Conservation (phyloP, 768 basidiomycete genomes). For the Leccinum olivaceopallidum region DNA sequence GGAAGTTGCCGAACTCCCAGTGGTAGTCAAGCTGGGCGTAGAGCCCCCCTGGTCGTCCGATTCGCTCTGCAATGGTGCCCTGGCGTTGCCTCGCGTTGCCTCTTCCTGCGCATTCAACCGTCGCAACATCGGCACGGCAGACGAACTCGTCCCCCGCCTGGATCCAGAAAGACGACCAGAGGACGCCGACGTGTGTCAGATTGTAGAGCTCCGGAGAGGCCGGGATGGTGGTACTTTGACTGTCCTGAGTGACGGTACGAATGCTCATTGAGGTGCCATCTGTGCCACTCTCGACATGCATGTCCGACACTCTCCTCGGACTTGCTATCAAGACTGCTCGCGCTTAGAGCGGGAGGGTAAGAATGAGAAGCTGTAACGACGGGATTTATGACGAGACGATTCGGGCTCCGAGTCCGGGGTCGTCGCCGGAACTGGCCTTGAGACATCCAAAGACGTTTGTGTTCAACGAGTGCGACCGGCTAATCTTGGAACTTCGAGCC, state of each 20-base stretch:
- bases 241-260: conserved; percentile 21
- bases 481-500: not conserved
- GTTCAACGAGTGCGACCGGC: not conserved
- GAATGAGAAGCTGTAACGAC: conserved; percentile 28
- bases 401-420: not conserved
- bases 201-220: conserved; percentile 5
- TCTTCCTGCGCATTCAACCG: conserved; percentile 18
- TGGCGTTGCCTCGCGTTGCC: not conserved
- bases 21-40: conserved; percentile 26
- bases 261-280: conserved; percentile 26
- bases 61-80: not conserved
- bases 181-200: conserved; percentile 8
- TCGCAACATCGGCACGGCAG: conserved; percentile 21
- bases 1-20: conserved; percentile 16
- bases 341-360: conserved; percentile 21
- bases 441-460: not conserved
- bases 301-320: not conserved
- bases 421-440: not conserved
- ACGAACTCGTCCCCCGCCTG: not conserved
- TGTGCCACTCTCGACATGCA: conserved; percentile 9
- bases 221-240: conserved; percentile 20
- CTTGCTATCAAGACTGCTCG: conserved; percentile 1
- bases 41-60: conserved; percentile 9
- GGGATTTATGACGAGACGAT: conserved; percentile 12
- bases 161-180: conserved; percentile 6